These are phyloP conservation scores for Ambrosia artemisiifolia DNA, from an alignment of 129 eudicot species.

Conservation along the genomic window DNA sequence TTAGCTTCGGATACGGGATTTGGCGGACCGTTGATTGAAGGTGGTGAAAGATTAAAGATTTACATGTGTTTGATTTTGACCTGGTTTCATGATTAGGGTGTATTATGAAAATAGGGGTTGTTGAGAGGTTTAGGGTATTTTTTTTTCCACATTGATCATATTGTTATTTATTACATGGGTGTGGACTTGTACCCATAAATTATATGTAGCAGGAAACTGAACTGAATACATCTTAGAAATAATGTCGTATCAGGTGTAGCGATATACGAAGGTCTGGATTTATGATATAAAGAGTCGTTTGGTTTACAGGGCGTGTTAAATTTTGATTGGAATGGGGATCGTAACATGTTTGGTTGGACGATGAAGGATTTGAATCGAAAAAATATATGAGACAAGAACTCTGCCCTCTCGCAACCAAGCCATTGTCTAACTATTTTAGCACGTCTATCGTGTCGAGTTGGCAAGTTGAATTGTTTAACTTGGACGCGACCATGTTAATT, in stretches of 20 bases:
- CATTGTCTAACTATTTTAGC: too few species aligned
- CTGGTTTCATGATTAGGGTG: conserved; percentile 32
- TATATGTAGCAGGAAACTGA: conserved; percentile 20
- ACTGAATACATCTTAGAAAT: conserved; percentile 24
- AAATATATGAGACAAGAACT: too few species aligned
- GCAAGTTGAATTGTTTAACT: too few species aligned
- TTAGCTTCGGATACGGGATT: neutral
- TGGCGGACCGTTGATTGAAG: neutral
- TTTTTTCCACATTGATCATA: conserved; percentile 19
- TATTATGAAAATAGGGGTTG: conserved; percentile 30
- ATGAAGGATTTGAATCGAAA: too few species aligned
- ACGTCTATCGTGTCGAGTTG: too few species aligned
- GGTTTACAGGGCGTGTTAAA: neutral
- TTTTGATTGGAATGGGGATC: neutral
- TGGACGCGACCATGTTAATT: too few species aligned
- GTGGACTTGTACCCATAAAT: conserved; percentile 13
- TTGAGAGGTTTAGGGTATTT: conserved; percentile 18
- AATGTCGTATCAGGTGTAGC: conserved; percentile 12
- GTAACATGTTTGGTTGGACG: too few species aligned
- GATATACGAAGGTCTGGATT: neutral
- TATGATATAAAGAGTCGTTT: neutral
- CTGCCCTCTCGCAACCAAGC: too few species aligned
- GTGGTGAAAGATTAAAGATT: conserved; percentile 15
- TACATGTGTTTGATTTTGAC: conserved; percentile 28
- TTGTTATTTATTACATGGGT: conserved; percentile 19